Percentiles rank a stretch among this genome's conserved stretches.
Evolutionary conservation across 768 basidiomycete genomes (phyloP).

Genomic region (Chalciporus pseudorubinellus): DNA sequence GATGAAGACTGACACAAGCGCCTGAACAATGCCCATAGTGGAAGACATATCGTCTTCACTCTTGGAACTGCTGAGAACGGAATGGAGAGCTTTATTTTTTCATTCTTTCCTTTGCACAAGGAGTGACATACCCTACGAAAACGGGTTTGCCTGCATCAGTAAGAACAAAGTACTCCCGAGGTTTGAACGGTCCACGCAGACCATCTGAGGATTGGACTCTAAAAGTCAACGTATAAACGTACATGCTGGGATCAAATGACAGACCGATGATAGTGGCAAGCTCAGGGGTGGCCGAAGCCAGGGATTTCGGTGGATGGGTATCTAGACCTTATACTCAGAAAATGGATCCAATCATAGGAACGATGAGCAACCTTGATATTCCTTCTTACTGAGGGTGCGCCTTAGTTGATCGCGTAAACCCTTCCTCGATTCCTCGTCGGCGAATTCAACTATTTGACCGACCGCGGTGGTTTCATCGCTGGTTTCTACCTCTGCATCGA

Average conservation of each 20-base stretch:
- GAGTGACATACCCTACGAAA: slow-evolving; percentile 65
- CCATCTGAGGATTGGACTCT: slow-evolving; percentile 4
- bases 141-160: slow-evolving; percentile 99
- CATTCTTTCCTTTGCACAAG: not conserved
- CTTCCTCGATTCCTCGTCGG: slow-evolving; percentile 61
- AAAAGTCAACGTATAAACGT: slow-evolving; percentile 4
- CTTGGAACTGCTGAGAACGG: slow-evolving; percentile 43
- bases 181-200: slow-evolving; percentile 34
- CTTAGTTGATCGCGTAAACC: slow-evolving; percentile 68
- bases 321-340: slow-evolving; percentile 7
- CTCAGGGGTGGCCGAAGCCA: slow-evolving; percentile 34
- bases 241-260: slow-evolving; percentile 8
- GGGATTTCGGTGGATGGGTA: slow-evolving; percentile 12
- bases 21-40: slow-evolving; percentile 90
- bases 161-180: slow-evolving; percentile 85
- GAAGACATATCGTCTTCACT: slow-evolving; percentile 66
- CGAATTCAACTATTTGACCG: slow-evolving; percentile 41
- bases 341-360: not conserved
- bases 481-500: slow-evolving; percentile 59
- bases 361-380: slow-evolving; percentile 42
- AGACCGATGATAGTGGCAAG: slow-evolving; percentile 25
- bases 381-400: slow-evolving; percentile 56
- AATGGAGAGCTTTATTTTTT: not conserved
- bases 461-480: slow-evolving; percentile 52
- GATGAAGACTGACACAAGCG: slow-evolving; percentile 91